Conservation (phyloP, 2,329 filamentous ascomycete genomes). For the Piedraia hortae region DNA sequence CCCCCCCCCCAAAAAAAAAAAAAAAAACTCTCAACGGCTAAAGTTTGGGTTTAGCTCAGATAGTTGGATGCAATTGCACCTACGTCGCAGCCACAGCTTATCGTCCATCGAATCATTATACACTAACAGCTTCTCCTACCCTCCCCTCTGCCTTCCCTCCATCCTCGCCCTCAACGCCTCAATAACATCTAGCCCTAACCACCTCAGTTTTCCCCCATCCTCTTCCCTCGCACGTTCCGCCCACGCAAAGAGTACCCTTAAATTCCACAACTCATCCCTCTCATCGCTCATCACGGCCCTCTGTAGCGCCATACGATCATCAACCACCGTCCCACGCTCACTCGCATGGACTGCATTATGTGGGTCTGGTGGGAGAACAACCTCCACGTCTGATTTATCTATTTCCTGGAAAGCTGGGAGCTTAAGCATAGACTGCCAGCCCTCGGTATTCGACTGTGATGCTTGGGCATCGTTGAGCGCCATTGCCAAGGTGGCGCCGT, state of each 20-base stretch:
- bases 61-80: neutral
- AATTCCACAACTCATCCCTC: constrained; percentile 31
- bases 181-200: constrained; percentile 29
- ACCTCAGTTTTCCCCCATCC: constrained; percentile 18
- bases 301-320: constrained; percentile 39
- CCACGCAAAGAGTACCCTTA: constrained; percentile 38
- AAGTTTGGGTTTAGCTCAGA: too few relatives aligned
- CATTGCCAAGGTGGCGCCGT: constrained; percentile 39
- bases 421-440: constrained; percentile 52
- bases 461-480: constrained; percentile 33
- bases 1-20: too few relatives aligned
- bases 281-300: constrained; percentile 17
- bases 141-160: constrained; percentile 3
- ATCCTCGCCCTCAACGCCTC: constrained; percentile 26
- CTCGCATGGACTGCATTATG: constrained; percentile 22
- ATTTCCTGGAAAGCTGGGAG: constrained; percentile 20
- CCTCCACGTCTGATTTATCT: constrained; percentile 33
- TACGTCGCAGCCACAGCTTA: too few relatives aligned
- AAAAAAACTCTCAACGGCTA: too few relatives aligned
- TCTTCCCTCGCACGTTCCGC: constrained; percentile 19
- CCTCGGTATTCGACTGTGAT: constrained; percentile 8
- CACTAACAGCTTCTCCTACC: too few relatives aligned
- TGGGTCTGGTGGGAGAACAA: constrained; percentile 15
- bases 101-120: too few relatives aligned
- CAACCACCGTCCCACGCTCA: constrained; percentile 33